A percentile compares a stretch with the other conserved stretches of the same genome.
phyloP scores from a whole-genome alignment of 805 yeast genomes.

The Lipomyces mesembrius region DNA sequence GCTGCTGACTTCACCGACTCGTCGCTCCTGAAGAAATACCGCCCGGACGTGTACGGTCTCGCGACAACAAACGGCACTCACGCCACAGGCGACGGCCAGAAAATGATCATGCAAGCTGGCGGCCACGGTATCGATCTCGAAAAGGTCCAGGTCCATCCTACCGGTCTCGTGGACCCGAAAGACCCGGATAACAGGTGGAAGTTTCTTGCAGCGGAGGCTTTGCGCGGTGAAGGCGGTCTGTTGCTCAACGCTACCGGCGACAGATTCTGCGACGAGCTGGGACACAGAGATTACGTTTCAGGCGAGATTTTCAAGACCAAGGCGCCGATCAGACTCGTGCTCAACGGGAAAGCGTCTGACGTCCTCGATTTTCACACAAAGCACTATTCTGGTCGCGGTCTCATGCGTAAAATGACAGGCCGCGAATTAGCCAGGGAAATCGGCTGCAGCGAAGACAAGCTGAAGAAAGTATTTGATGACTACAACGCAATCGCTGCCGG shows the following conservation, averaged over 20 bases:
- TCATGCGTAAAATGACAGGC: slow-evolving; percentile 56
- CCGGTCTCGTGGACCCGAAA: slow-evolving; percentile 62
- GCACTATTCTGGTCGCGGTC: slow-evolving; percentile 60
- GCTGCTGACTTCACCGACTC: slow-evolving; percentile 63
- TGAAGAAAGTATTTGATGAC: slow-evolving; percentile 47
- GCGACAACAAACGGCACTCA: slow-evolving; percentile 67
- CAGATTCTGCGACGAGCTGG: slow-evolving; percentile 64
- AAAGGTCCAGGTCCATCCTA: slow-evolving; percentile 70
- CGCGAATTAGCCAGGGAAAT: slow-evolving; percentile 52
- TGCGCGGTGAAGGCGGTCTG: slow-evolving; percentile 69
- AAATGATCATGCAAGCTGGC: slow-evolving; percentile 52
- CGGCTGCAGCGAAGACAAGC: slow-evolving; percentile 45
- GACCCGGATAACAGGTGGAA: slow-evolving; percentile 57
- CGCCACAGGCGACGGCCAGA: slow-evolving; percentile 68
- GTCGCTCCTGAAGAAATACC: slow-evolving; percentile 57
- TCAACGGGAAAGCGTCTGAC: slow-evolving; percentile 54
- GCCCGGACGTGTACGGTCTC: slow-evolving; percentile 61
- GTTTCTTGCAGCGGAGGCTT: slow-evolving; percentile 67
- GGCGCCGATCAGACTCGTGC: slow-evolving; percentile 55
- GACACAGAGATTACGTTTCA: slow-evolving; percentile 64
- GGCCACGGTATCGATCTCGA: slow-evolving; percentile 66
- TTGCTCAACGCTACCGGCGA: slow-evolving; percentile 58
- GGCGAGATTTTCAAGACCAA: slow-evolving; percentile 57
- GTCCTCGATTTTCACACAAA: slow-evolving; percentile 57
- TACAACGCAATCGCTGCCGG: slow-evolving; percentile 53